A percentile compares a stretch with the other conserved stretches of the same genome.
Conservation (phyloP, 306 rosid species). For the Dalbergia cochinchinensis region DNA sequence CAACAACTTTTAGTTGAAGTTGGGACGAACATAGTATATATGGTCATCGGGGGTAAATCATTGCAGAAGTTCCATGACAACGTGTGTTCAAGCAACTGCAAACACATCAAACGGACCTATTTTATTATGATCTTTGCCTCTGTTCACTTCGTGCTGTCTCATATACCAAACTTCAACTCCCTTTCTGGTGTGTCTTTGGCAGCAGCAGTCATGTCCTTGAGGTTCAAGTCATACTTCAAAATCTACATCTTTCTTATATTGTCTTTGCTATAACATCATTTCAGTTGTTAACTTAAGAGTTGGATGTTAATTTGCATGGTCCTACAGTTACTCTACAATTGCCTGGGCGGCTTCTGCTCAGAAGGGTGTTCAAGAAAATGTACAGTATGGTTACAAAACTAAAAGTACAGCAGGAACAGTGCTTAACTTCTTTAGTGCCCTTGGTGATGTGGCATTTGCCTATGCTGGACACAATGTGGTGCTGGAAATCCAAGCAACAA, state of each 20-base stretch:
- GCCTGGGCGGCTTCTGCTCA: slow-evolving; percentile 68
- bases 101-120: slow-evolving; percentile 57
- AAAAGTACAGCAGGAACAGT: slow-evolving; percentile 49
- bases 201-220: slow-evolving; percentile 81
- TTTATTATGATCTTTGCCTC: slow-evolving; percentile 87
- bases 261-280: neutral
- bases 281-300: neutral
- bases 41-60: slow-evolving; percentile 81
- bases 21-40: slow-evolving; percentile 74
- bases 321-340: slow-evolving; percentile 75
- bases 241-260: neutral
- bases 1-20: slow-evolving; percentile 72
- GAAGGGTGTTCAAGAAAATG: slow-evolving; percentile 65
- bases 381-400: slow-evolving; percentile 52
- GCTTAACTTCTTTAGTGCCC: slow-evolving; percentile 66
- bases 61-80: slow-evolving; percentile 66
- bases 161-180: slow-evolving; percentile 79
- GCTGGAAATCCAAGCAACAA: slow-evolving; percentile 87
- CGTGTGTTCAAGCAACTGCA: slow-evolving; percentile 49
- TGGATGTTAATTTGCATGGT: slow-evolving; percentile 24
- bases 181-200: slow-evolving; percentile 74
- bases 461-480: slow-evolving; percentile 87
- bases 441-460: slow-evolving; percentile 78
- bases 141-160: slow-evolving; percentile 73
- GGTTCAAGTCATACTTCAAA: slow-evolving; percentile 46